Percentiles rank a stretch among this genome's conserved stretches.
Conservation (phyloP, 129 eudicot species). For the Oenanthe sinensis region DNA sequence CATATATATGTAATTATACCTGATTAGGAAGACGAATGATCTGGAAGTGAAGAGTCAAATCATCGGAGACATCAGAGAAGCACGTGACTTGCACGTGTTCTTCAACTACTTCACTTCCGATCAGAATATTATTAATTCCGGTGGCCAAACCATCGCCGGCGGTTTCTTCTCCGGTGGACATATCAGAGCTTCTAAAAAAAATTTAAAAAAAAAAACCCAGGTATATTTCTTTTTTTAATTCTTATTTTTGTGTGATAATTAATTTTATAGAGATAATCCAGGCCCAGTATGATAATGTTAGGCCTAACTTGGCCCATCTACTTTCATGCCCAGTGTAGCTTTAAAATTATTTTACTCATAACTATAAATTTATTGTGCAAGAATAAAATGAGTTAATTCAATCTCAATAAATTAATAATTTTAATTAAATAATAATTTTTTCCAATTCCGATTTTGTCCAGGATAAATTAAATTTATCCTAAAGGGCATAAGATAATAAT, state of each 20-base stretch:
- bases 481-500: too few relatives aligned
- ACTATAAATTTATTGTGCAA: too few relatives aligned
- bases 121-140: neutral
- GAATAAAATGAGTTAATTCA: too few relatives aligned
- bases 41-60: conserved; percentile 62
- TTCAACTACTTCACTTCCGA: neutral
- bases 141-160: neutral
- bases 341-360: too few relatives aligned
- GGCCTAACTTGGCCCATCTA: too few relatives aligned
- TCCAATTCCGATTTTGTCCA: too few relatives aligned
- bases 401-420: too few relatives aligned
- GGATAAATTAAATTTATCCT: too few relatives aligned
- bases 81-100: conserved; percentile 42
- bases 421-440: too few relatives aligned
- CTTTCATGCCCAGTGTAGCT: too few relatives aligned
- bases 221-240: too few relatives aligned
- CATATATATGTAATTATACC: conserved; percentile 16
- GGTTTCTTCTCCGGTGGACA: neutral
- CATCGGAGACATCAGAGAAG: conserved; percentile 60
- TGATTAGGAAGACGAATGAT: conserved; percentile 83
- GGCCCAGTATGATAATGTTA: neutral
- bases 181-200: neutral
- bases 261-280: neutral
- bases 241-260: neutral
- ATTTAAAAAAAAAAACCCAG: too few relatives aligned